Percentiles rank a stretch among this genome's conserved stretches.
Conservation (phyloP, 108 stramenopile species). For the Chaetoceros tenuissimus region DNA sequence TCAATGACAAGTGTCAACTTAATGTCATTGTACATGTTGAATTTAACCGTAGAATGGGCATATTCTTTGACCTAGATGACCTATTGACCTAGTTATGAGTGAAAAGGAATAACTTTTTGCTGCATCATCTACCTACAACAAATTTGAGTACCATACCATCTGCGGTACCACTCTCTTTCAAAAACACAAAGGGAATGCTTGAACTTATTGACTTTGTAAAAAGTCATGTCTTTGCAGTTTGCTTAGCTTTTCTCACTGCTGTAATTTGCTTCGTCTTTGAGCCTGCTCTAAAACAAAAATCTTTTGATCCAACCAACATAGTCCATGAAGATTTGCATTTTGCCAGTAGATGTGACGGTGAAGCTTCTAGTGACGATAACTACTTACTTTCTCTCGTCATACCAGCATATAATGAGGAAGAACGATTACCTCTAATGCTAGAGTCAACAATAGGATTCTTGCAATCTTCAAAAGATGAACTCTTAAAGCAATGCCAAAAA, state of each 20-base stretch:
- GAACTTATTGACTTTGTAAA: not conserved
- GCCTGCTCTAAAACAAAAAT: not conserved
- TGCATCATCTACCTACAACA: too few relatives aligned
- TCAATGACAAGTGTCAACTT: too few relatives aligned
- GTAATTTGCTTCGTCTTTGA: not conserved
- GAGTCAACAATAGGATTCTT: conserved; percentile 62
- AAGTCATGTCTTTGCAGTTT: not conserved
- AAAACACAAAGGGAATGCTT: not conserved
- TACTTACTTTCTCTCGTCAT: conserved; percentile 65
- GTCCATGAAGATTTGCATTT: not conserved
- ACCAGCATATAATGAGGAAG: conserved; percentile 94
- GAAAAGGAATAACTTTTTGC: not conserved
- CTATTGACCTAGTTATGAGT: not conserved
- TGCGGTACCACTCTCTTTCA: not conserved
- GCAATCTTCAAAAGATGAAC: conserved; percentile 5
- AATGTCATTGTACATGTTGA: too few relatives aligned
- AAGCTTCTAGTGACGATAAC: not conserved
- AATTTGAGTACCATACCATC: too few relatives aligned
- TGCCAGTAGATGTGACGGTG: not conserved
- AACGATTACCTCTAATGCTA: conserved; percentile 82
- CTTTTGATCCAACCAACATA: not conserved
- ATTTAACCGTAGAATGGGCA: too few relatives aligned
- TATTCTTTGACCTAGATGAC: too few relatives aligned
- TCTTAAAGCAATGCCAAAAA: conserved; percentile 5
- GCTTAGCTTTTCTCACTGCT: not conserved